Conservation (phyloP, 371 early-diverging fungal genomes). For the Haplosporangium sp. region DNA sequence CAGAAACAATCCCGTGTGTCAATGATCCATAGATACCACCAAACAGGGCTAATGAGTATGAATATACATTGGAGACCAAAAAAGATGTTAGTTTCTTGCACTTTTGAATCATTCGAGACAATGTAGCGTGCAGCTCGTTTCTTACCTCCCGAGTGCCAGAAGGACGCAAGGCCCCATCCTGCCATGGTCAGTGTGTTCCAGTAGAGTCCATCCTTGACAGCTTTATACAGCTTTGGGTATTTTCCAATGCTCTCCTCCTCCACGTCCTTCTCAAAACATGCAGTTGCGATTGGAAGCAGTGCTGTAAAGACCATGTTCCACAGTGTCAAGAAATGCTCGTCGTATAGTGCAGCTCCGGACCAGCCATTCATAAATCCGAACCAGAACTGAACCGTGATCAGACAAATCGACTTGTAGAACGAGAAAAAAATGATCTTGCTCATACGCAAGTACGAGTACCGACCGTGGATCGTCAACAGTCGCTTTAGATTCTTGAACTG, state of each 20-base stretch:
- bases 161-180: conserved; percentile 68
- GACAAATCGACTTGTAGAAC: conserved; percentile 89
- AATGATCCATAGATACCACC: conserved; percentile 40
- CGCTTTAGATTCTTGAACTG: conserved; percentile 83
- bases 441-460: conserved; percentile 83
- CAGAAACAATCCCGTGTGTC: conserved; percentile 17
- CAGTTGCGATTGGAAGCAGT: conserved; percentile 81
- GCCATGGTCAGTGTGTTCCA: conserved; percentile 68
- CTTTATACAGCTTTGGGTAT: conserved; percentile 85
- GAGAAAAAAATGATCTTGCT: conserved; percentile 80
- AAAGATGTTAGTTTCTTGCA: conserved; percentile 3
- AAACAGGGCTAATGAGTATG: conserved; percentile 24
- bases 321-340: conserved; percentile 77
- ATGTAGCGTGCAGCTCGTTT: too few species aligned
- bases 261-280: conserved; percentile 87
- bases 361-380: conserved; percentile 84
- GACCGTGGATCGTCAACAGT: conserved; percentile 84
- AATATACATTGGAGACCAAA: neutral
- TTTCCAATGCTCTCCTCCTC: conserved; percentile 73
- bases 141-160: conserved; percentile 69
- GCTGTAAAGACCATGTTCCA: conserved; percentile 88
- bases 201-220: conserved; percentile 67
- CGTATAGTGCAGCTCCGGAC: conserved; percentile 84
- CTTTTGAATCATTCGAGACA: too few species aligned
- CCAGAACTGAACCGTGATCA: conserved; percentile 77